Conservation (phyloP, 2,329 filamentous ascomycete genomes). For the Pyrenophora teres region DNA sequence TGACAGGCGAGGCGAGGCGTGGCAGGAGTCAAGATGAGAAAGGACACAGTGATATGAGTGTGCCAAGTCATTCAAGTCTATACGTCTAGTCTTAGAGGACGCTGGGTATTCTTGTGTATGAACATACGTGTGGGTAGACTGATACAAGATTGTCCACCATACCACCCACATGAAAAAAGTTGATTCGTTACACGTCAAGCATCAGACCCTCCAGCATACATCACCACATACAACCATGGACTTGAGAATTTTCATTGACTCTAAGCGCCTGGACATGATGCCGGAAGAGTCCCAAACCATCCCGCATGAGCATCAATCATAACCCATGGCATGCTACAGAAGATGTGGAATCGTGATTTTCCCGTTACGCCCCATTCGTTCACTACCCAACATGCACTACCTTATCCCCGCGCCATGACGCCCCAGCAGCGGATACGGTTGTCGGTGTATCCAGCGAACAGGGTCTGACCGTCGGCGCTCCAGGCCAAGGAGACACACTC, state of each 20-base stretch:
- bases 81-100: too few relatives aligned
- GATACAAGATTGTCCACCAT: too few relatives aligned
- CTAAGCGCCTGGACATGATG: conserved; percentile 51
- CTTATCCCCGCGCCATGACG: conserved; percentile 50
- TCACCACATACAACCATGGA: conserved; percentile 23
- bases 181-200: too few relatives aligned
- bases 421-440: conserved; percentile 68
- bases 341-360: conserved; percentile 48
- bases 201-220: too few relatives aligned
- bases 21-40: too few relatives aligned
- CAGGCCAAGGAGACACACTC: conserved; percentile 98
- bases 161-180: too few relatives aligned
- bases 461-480: conserved; percentile 97
- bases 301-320: conserved; percentile 44
- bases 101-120: too few relatives aligned
- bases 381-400: conserved; percentile 31
- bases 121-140: too few relatives aligned
- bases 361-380: conserved; percentile 32
- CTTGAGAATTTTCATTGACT: conserved; percentile 52
- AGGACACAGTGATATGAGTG: too few relatives aligned
- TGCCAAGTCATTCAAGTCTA: too few relatives aligned
- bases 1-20: too few relatives aligned
- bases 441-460: conserved; percentile 99
- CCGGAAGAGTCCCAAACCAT: conserved; percentile 44
- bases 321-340: conserved; percentile 48